Percentiles rank a stretch among this genome's conserved stretches.
These are phyloP conservation scores for Favolaschia claudopus DNA, from an alignment of 768 basidiomycete species.

Conservation along the genomic window DNA sequence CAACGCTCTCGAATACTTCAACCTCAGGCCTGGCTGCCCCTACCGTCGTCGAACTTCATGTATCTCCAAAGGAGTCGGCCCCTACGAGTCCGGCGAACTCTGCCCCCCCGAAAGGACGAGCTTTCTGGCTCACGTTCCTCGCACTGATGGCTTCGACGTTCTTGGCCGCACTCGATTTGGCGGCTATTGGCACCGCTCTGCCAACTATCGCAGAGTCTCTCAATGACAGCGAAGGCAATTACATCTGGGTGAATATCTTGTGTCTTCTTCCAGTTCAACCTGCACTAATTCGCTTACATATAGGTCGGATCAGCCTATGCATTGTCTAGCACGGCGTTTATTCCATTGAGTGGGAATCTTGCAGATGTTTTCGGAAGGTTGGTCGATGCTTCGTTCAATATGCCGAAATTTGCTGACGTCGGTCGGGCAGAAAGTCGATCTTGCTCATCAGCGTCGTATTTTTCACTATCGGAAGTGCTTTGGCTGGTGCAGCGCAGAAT, in stretches of 20 bases:
- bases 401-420: not conserved
- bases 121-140: constrained; percentile 20
- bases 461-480: constrained; percentile 49
- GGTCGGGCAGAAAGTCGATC: constrained; percentile 25
- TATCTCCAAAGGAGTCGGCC: too few relatives aligned
- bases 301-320: constrained; percentile 49
- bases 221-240: constrained; percentile 18
- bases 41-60: too few relatives aligned
- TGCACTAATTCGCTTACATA: too few relatives aligned
- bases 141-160: constrained; percentile 10
- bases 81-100: too few relatives aligned
- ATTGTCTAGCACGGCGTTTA: constrained; percentile 45
- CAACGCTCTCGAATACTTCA: too few relatives aligned
- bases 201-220: constrained; percentile 19
- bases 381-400: not conserved
- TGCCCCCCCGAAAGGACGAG: constrained; percentile 6
- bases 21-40: too few relatives aligned
- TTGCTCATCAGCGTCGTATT: constrained; percentile 34
- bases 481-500: constrained; percentile 46
- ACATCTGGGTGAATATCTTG: constrained; percentile 18
- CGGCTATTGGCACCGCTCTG: constrained; percentile 13
- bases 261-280: too few relatives aligned
- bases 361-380: constrained; percentile 42
- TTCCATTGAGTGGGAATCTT: constrained; percentile 45
- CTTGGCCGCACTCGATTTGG: constrained; percentile 18